Conservation (phyloP, 202 grass and related monocot species). For the Zizania palustris region DNA sequence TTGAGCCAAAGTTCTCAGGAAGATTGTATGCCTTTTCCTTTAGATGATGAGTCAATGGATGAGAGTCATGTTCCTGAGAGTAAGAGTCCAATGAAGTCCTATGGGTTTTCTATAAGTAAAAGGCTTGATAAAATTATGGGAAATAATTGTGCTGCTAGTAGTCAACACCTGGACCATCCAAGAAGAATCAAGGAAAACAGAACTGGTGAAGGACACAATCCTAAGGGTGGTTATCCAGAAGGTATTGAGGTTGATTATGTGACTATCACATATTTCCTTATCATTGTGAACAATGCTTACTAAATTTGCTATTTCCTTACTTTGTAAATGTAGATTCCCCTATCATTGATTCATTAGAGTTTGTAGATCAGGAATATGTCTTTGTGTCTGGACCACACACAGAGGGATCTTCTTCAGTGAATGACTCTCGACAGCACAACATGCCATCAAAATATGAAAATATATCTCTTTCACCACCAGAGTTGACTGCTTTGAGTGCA, state of each 20-base stretch:
- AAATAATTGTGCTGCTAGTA: slow-evolving; percentile 48
- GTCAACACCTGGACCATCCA: slow-evolving; percentile 50
- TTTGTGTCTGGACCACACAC: slow-evolving; percentile 70
- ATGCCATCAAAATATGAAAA: slow-evolving; percentile 65
- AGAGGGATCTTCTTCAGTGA: slow-evolving; percentile 73
- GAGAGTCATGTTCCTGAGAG: slow-evolving; percentile 44
- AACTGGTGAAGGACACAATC: slow-evolving; percentile 39
- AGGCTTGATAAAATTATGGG: slow-evolving; percentile 64
- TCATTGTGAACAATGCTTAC: slow-evolving; percentile 40
- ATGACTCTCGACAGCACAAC: slow-evolving; percentile 46
- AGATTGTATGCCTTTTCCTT: slow-evolving; percentile 85
- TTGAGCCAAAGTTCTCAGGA: slow-evolving; percentile 78
- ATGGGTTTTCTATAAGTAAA: slow-evolving; percentile 51
- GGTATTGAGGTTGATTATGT: slow-evolving; percentile 50
- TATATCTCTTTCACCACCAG: slow-evolving; percentile 64
- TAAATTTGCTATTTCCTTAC: slow-evolving; percentile 52
- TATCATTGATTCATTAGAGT: slow-evolving; percentile 87
- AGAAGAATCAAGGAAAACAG: slow-evolving; percentile 59
- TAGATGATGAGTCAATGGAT: slow-evolving; percentile 68
- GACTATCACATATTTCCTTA: slow-evolving; percentile 39
- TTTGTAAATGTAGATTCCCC: slow-evolving; percentile 70
- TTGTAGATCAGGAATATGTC: slow-evolving; percentile 98
- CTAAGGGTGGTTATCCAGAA: slow-evolving; percentile 54
- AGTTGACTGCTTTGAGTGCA: slow-evolving; percentile 63
- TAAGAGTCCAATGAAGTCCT: slow-evolving; percentile 52